Conservation (phyloP, 2,329 filamentous ascomycete genomes). For the Graphilbum fragrans region DNA sequence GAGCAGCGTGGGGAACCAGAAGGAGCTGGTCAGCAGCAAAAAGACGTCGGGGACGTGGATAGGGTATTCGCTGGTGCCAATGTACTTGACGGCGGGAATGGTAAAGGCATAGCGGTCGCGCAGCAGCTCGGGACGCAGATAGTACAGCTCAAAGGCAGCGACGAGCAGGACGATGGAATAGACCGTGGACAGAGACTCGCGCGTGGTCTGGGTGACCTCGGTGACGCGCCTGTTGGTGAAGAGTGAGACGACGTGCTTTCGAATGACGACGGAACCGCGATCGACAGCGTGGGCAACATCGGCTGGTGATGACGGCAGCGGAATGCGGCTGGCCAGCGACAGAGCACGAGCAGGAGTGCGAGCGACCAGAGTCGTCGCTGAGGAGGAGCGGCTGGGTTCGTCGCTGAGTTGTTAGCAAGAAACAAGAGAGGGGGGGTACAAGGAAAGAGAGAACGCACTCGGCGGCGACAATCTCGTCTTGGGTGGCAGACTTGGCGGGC, state of each 20-base stretch:
- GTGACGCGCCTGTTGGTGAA: constrained; percentile 56
- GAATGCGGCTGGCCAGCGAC: constrained; percentile 44
- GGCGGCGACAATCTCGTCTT: constrained; percentile 25
- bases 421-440: background rate
- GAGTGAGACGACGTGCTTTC: constrained; percentile 49
- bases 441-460: constrained; percentile 25
- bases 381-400: constrained; percentile 17
- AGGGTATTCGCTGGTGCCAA: constrained; percentile 45
- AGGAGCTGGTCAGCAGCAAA: constrained; percentile 58
- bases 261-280: constrained; percentile 52
- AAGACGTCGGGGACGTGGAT: constrained; percentile 73
- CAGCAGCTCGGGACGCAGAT: constrained; percentile 59
- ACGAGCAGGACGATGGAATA: constrained; percentile 58
- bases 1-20: constrained; percentile 72
- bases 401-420: constrained; percentile 4
- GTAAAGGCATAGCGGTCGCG: constrained; percentile 62
- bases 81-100: constrained; percentile 46
- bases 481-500: background rate
- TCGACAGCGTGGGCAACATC: constrained; percentile 68
- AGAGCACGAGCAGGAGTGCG: constrained; percentile 39
- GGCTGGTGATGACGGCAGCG: constrained; percentile 70
- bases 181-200: constrained; percentile 61
- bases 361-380: constrained; percentile 27
- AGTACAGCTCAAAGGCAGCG: constrained; percentile 56
- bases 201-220: constrained; percentile 52